phyloP scores from a whole-genome alignment of 1,284 basidiomycete species.

The Violaceomyces palustris region DNA sequence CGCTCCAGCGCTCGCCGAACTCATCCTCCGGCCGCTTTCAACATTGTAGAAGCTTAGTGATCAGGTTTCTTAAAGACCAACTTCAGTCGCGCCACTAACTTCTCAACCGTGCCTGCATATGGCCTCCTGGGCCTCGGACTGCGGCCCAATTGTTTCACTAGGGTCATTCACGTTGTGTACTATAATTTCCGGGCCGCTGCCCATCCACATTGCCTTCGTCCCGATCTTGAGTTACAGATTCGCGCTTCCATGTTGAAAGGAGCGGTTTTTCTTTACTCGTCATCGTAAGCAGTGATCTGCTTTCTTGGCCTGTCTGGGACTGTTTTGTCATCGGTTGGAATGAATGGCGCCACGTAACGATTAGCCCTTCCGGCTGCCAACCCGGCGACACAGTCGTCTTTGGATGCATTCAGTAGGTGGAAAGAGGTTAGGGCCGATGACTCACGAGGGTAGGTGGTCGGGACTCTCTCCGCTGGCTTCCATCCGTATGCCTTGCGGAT shows the following conservation, averaged over 20 bases:
- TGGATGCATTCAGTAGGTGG: too few relatives aligned
- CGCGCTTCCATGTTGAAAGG: background rate
- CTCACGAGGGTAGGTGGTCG: conserved; percentile 81
- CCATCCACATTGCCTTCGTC: conserved; percentile 29
- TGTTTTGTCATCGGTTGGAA: conserved; percentile 4
- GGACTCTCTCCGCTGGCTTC: conserved; percentile 67
- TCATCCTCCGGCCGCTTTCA: too few relatives aligned
- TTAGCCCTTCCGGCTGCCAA: background rate
- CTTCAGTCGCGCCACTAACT: background rate
- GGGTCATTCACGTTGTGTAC: too few relatives aligned
- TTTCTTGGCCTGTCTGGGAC: conserved; percentile 42
- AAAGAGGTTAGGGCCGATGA: conserved; percentile 13
- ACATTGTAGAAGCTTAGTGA: too few relatives aligned
- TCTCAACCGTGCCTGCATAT: conserved; percentile 4
- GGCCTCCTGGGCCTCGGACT: too few relatives aligned
- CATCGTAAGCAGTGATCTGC: conserved; percentile 41
- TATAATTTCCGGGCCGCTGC: too few relatives aligned
- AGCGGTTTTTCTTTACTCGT: conserved; percentile 16
- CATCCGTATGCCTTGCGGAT: conserved; percentile 70
- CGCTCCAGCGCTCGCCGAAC: too few relatives aligned
- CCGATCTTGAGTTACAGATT: conserved; percentile 39
- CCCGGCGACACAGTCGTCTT: background rate
- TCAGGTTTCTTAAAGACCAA: background rate
- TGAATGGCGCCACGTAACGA: background rate
- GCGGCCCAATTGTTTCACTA: too few relatives aligned